Base-by-base conservation (phyloP, 208 protist species). In the Acanthamoeba royreba region DNA sequence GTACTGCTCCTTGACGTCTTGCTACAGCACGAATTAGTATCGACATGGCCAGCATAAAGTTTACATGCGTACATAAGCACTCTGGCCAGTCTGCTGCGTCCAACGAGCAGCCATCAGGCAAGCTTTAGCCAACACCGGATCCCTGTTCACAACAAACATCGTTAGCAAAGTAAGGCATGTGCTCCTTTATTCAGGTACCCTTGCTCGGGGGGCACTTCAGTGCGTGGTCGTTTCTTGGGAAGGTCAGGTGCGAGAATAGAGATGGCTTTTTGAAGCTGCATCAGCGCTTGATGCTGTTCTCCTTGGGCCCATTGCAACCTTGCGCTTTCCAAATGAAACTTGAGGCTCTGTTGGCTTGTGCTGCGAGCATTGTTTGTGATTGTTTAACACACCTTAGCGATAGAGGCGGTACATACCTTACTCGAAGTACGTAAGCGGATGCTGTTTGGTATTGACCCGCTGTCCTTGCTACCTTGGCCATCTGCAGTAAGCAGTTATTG, bases 281-380 rank as follows among this genome's bases (percentile, higher is more conserved):
- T 96, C 46, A 99, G 95, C 13, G 98, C 98, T 40, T 97, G 96
- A 42, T 95, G 96, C 4, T 96, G 93, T 5, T 97, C 96, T 33
- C 97, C 96, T 81, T 97, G 97, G 38, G 98, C 98, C 93, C 98
- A 96, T 47, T 98, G 93, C 22, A 99, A 93, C 89, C 98, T 97
- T 13, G 98, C 97, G 3, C 97, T 90, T 22, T 98, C 95, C n/a
- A 97, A 94, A 88, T 98, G 98, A 92, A 98, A 98, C 15, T 66
- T 61, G 15, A 69, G 31, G 38, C 49, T 53, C 35, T 61, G 83
- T 31, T 72, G 52, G 7, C 45, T 42, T 28, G 52, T 69, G 83
- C 31, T 72, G 33, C 15, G 40, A 25, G 19, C 28, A 86, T 17
- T 25, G 33, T 55, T 40, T 35, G 28, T 22, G 1, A 87, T 55